Evolutionary conservation across 2,329 filamentous ascomycete species (phyloP).

Genomic region (Aspergillus arachidicola): DNA sequence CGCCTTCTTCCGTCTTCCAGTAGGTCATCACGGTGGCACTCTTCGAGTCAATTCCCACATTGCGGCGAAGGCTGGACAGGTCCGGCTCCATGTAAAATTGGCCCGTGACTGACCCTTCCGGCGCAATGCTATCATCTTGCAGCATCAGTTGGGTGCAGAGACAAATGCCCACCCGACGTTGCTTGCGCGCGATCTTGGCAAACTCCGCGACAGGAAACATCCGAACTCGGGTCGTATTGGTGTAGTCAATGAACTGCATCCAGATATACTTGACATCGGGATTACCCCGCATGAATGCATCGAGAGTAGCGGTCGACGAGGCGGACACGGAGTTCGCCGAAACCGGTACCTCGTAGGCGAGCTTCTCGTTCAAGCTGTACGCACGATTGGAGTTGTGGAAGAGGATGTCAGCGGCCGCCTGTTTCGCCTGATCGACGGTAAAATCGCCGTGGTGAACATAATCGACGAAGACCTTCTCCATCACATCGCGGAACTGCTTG

Average conservation of each 20-base stretch:
- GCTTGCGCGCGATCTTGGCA: conserved; percentile 48
- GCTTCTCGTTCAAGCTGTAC: conserved; percentile 61
- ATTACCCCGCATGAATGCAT: conserved; percentile 55
- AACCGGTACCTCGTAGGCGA: conserved; percentile 21
- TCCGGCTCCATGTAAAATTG: conserved; percentile 70
- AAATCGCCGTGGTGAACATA: conserved; percentile 68
- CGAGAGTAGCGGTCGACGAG: conserved; percentile 31
- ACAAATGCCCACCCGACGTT: conserved; percentile 62
- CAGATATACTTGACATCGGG: conserved; percentile 66
- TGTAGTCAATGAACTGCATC: conserved; percentile 78
- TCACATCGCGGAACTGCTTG: conserved; percentile 69
- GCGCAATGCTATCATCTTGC: conserved; percentile 63
- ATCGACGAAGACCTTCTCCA: conserved; percentile 69
- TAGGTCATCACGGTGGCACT: conserved; percentile 69
- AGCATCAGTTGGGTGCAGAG: conserved; percentile 67
- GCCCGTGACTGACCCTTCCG: conserved; percentile 61
- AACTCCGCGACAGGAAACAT: conserved; percentile 67
- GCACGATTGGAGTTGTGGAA: conserved; percentile 78
- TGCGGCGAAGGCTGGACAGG: conserved; percentile 61
- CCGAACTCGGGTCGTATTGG: conserved; percentile 67
- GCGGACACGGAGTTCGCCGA: not conserved
- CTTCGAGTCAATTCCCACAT: conserved; percentile 56
- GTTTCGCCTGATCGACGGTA: conserved; percentile 62
- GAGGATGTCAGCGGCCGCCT: conserved; percentile 67
- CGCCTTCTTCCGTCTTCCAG: conserved; percentile 62